A percentile compares a stretch with the other conserved stretches of the same genome.
These are phyloP conservation scores for Babesia caballi DNA, from an alignment of 169 alveolate species.

Conservation along the genomic window DNA sequence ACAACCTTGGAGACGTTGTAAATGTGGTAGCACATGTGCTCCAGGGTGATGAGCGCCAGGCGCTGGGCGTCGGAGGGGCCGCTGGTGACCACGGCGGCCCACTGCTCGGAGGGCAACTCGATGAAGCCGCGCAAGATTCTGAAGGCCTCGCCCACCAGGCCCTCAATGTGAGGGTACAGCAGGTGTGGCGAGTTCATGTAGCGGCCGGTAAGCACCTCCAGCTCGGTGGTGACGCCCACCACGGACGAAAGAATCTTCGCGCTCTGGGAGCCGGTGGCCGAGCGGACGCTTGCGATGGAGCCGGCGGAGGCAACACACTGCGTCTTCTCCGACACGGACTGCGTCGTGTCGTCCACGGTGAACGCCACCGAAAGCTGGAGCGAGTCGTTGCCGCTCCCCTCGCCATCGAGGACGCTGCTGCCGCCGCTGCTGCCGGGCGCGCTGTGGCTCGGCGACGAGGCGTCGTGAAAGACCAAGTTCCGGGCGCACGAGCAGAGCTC, in stretches of 20 bases:
- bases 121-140: constrained; percentile 7
- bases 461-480: neutral
- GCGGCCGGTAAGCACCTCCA: neutral
- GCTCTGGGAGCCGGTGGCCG: neutral
- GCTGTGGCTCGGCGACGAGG: neutral
- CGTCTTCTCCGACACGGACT: neutral
- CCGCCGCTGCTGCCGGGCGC: neutral
- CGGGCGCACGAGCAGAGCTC: neutral
- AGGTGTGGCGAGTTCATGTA: constrained; percentile 29
- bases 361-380: neutral
- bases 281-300: neutral
- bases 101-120: neutral
- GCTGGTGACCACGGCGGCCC: neutral
- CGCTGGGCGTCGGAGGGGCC: neutral
- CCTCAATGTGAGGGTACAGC: constrained; percentile 30
- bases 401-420: neutral
- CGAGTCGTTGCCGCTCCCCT: neutral
- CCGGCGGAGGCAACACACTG: neutral
- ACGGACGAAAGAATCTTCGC: neutral
- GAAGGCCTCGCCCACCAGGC: constrained; percentile 14
- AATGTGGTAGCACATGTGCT: constrained; percentile 40
- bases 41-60: constrained; percentile 17
- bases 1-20: constrained; percentile 43
- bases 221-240: neutral
- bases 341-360: neutral